phyloP scores from a whole-genome alignment of 108 stramenopile genomes.

The Seminavis robusta region DNA sequence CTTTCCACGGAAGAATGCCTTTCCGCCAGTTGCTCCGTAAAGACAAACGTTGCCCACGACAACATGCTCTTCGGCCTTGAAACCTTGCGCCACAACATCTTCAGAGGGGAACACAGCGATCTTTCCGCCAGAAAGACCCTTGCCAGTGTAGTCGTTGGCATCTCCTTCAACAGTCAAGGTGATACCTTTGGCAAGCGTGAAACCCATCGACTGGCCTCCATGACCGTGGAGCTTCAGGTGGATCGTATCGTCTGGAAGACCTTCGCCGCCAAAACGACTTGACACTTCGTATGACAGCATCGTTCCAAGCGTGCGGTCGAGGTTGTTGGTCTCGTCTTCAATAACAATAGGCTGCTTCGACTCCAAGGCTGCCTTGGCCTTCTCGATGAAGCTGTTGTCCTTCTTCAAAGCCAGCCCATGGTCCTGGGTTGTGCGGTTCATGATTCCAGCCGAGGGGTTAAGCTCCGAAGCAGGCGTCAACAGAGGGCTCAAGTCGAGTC shows the following conservation, averaged over 20 bases:
- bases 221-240: constrained; percentile 89
- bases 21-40: constrained; percentile 94
- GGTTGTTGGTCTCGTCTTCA: constrained; percentile 78
- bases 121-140: constrained; percentile 96
- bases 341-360: constrained; percentile 77
- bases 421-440: constrained; percentile 77
- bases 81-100: constrained; percentile 69
- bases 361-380: constrained; percentile 80
- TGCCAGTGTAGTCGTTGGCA: constrained; percentile 96
- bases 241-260: constrained; percentile 94
- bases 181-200: constrained; percentile 93
- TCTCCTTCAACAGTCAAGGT: constrained; percentile 93
- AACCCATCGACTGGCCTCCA: constrained; percentile 94
- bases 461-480: constrained; percentile 90
- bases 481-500: constrained; percentile 90
- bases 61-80: constrained; percentile 89
- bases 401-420: constrained; percentile 83
- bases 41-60: constrained; percentile 94
- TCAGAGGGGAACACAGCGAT: constrained; percentile 77
- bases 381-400: constrained; percentile 85
- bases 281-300: constrained; percentile 92
- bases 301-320: constrained; percentile 93
- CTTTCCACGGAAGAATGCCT: constrained; percentile 96
- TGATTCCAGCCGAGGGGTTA: constrained; percentile 82
- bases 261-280: constrained; percentile 85